A percentile compares a stretch with the other conserved stretches of the same genome.
phyloP scores from a whole-genome alignment of 495 filamentous ascomycete species.

The Xylaria bambusicola region DNA sequence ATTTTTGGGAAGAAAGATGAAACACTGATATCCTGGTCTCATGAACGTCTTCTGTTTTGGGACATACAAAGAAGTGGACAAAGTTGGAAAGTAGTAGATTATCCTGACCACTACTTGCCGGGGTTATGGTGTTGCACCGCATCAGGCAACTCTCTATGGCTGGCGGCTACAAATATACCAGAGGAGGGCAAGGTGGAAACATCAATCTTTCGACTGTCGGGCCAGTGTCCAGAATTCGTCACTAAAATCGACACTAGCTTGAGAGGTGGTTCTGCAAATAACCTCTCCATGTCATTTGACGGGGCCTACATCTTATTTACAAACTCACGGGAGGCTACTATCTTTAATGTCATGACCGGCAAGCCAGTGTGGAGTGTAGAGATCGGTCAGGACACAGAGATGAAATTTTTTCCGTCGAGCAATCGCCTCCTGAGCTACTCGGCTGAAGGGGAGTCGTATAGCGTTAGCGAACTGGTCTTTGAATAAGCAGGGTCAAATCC shows the following conservation, averaged over 20 bases:
- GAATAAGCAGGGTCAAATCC: no score
- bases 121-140: neutral
- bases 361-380: neutral
- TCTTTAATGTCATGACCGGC: neutral
- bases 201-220: neutral
- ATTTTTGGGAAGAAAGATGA: neutral
- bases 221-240: neutral
- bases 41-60: neutral
- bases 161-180: neutral
- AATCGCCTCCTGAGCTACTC: neutral
- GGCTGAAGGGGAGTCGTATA: no score
- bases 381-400: neutral
- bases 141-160: neutral
- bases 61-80: neutral
- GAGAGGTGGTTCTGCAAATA: neutral
- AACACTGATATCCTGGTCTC: neutral
- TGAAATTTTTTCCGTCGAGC: neutral
- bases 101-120: neutral
- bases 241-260: neutral
- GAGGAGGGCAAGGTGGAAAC: neutral
- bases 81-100: no score
- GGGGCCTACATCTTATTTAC: neutral
- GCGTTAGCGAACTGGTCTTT: no score
- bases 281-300: conserved; percentile 1
- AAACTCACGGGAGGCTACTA: neutral